Evolutionary conservation across 331 rosid species (phyloP), one percentile per base, ranked within the genome.

Genomic region (Erythrophleum ivorense): DNA sequence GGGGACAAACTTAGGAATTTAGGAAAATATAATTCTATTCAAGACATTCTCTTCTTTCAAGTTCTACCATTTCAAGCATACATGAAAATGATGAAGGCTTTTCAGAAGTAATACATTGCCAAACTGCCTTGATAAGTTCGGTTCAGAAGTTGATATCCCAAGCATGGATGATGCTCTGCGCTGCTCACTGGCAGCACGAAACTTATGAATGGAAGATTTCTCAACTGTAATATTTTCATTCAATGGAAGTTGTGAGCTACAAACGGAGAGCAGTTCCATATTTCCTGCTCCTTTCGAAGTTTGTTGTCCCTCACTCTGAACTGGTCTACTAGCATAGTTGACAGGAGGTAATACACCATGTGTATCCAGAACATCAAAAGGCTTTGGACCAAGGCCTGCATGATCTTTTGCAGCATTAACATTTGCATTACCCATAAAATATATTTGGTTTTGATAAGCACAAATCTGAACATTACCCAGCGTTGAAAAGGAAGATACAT

Each of bases 61-160:
- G 9, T 80, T 80, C 40, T 77, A 73, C 46, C 41, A 83, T 68
- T 66, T 57, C 62, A 66, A 55, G 15, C 34, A 43, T 48, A 33
- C 9, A 48, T 55, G 2, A 65, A 79, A 52, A 71, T 21, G 68
- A 50, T 8, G 69, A 78, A 78, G 70, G 78, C 57, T 76, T 21
- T 78, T 59, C 82, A 79, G 71, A 83, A 48, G 74, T 45, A 83
- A 87, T 91, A 92, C 97, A 91, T 91, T 91, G 89, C 88, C 88
- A 86, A 93, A 88, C 80, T 91, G 94, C 86, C 89, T 93, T 59
- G 94, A 85, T 60, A 88, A 81, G 52, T 54, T 84, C 43, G 81
- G 84, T 72, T 87, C 96, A 33, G 93, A 88, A 79, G 85, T 85
- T 48, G 82, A 80, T 55, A 74, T 84, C 75, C 89, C 92, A 82